Percentiles rank a stretch among this genome's conserved stretches.
Evolutionary conservation across 352 stramenopile species (phyloP).

Genomic region (Globisporangium paroecandrum): DNA sequence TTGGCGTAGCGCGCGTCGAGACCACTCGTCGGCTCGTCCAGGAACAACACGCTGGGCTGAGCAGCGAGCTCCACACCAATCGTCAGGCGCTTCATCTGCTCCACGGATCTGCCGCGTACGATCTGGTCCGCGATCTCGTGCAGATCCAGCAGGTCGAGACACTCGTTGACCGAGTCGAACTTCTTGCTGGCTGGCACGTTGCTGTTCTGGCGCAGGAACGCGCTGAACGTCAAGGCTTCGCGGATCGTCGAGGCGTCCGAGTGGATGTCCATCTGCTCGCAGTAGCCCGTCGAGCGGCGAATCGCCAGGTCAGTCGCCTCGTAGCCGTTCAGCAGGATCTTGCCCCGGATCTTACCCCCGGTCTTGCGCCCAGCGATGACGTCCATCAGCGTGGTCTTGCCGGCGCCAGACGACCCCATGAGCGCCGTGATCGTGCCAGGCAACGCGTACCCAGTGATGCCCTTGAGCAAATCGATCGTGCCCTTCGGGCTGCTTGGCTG

Average conservation of each 20-base stretch:
- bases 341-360: conserved; percentile 58
- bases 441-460: too few species aligned
- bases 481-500: too few species aligned
- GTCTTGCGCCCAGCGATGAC: conserved; percentile 89
- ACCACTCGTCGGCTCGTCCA: conserved; percentile 18
- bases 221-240: conserved; percentile 82
- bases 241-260: conserved; percentile 73
- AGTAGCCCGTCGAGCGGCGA: conserved; percentile 22
- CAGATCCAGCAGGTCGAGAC: too few species aligned
- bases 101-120: conserved; percentile 14
- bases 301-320: conserved; percentile 19
- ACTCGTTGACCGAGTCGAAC: too few species aligned
- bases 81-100: conserved; percentile 34
- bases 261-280: conserved; percentile 76
- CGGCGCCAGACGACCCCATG: conserved; percentile 42
- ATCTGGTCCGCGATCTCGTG: too few species aligned
- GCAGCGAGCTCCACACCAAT: conserved; percentile 57
- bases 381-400: conserved; percentile 90
- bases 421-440: conserved; percentile 36
- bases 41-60: conserved; percentile 69
- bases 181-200: conserved; percentile 23
- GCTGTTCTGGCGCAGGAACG: conserved; percentile 42
- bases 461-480: too few species aligned
- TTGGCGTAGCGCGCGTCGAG: conserved; percentile 25
- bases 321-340: conserved; percentile 82